Percentiles rank a stretch among this genome's conserved stretches.
Conservation (phyloP, 2,329 filamentous ascomycete species). For the Xylaria sp. region DNA sequence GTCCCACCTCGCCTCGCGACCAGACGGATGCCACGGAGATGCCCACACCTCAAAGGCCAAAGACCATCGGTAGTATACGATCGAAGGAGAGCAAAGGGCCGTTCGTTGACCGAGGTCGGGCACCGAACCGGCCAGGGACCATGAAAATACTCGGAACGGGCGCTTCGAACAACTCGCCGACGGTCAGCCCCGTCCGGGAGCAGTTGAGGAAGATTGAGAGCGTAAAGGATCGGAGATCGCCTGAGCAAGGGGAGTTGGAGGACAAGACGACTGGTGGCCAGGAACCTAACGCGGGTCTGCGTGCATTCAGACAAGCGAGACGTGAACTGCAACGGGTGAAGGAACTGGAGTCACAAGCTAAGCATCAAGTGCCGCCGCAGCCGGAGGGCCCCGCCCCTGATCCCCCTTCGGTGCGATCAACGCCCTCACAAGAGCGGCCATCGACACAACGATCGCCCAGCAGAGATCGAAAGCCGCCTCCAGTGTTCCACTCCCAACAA, state of each 20-base stretch:
- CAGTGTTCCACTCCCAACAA: slow-evolving; percentile 48
- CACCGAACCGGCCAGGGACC: slow-evolving; percentile 53
- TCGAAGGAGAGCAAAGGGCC: slow-evolving; percentile 70
- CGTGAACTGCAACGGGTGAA: slow-evolving; percentile 60
- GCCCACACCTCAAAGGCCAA: slow-evolving; percentile 45
- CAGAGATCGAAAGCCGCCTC: slow-evolving; percentile 49
- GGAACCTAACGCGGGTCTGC: slow-evolving; percentile 53
- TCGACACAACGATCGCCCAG: slow-evolving; percentile 43
- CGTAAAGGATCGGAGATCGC: slow-evolving; percentile 4
- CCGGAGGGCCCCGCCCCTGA: slow-evolving; percentile 26
- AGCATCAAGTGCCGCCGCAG: slow-evolving; percentile 41
- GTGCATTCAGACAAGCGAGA: slow-evolving; percentile 60
- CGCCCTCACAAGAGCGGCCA: slow-evolving; percentile 30
- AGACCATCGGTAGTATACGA: slow-evolving; percentile 65
- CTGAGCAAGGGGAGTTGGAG: slow-evolving; percentile 15
- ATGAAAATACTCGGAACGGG: slow-evolving; percentile 65
- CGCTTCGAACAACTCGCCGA: slow-evolving; percentile 39
- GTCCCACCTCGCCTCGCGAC: slow-evolving; percentile 49
- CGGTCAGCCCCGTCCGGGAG: slow-evolving; percentile 19
- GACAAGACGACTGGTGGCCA: slow-evolving; percentile 22
- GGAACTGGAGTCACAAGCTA: slow-evolving; percentile 53
- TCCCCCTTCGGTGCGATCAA: slow-evolving; percentile 23
- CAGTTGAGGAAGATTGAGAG: slow-evolving; percentile 14
- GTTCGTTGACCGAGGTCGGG: slow-evolving; percentile 52
- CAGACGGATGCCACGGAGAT: slow-evolving; percentile 36